Evolutionary conservation across 352 stramenopile species (phyloP), one percentile per base, ranked within the genome.

Genomic region (Phytophthora citrophthora): DNA sequence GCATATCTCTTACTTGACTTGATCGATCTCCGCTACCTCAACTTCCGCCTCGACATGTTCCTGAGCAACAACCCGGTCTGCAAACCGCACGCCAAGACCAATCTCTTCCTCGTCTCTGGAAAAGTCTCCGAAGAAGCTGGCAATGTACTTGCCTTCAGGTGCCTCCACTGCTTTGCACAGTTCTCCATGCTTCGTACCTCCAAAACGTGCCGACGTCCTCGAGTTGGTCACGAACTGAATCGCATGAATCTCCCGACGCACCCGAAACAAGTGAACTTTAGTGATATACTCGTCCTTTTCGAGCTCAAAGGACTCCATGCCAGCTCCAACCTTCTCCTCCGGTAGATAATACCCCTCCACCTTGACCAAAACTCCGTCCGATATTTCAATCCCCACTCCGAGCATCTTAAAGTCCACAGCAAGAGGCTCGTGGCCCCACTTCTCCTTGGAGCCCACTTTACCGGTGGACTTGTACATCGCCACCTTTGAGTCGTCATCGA

Each of bases 81-180:
- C 61, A 47, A 74, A 74, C 32, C 66, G 54, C 26, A 70, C 48
- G 5, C 66, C 61, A 10, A 74, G 54, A 12, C 67, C 55, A 8
- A 74, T 64, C 32, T 68, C 66, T 15, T 65, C 54, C 4, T 70
- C 66, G 5, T 39, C 54, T 11, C 41, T 46, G 8, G 47, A 61
- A 1, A 68, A 41, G 12, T 74, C 66, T 5, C 66, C 66, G 26
- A 74, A 74, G 45, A 74, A 74, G 11, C 66, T 55, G 27, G 66
- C 61, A 51, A 74, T 64, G 24, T 41, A 74, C 15, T 68, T 55
- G 3, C 61, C 66, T 15, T 74, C 61, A 4, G 61, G 66, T 0
- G 66, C 66, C 15, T 74, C 66, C 38, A 74, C 66, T 0, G 55
- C 66, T 45, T 74, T 74, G 53, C 66, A 74, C n/a, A 74, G 31